Evolutionary conservation across 129 eudicot species (phyloP).

Genomic region (Centaurea solstitialis): DNA sequence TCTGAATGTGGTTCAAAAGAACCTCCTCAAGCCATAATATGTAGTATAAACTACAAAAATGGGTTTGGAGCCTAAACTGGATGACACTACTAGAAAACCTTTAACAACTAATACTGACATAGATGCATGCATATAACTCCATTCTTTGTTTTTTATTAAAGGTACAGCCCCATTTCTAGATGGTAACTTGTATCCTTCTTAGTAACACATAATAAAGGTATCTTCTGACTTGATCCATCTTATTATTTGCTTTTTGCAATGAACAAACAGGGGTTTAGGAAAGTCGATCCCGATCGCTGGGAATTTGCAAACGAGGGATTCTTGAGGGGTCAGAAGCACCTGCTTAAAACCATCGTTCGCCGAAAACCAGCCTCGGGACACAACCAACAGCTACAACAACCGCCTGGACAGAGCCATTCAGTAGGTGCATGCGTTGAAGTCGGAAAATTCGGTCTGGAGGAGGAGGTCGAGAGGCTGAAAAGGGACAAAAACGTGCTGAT

Average conservation of each 20-base stretch:
- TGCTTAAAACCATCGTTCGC: constrained; percentile 65
- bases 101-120: not conserved
- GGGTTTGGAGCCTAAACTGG: not conserved
- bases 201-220: not conserved
- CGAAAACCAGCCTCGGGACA: constrained; percentile 58
- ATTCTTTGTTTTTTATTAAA: too few species aligned
- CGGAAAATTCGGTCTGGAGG: constrained; percentile 44
- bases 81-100: not conserved
- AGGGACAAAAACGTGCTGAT: constrained; percentile 53
- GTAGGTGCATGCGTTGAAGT: constrained; percentile 45
- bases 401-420: constrained; percentile 41
- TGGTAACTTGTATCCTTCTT: not conserved
- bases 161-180: not conserved
- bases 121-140: not conserved
- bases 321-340: constrained; percentile 69
- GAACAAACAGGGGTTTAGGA: constrained; percentile 60
- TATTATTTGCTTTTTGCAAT: constrained; percentile 19
- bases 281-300: constrained; percentile 79
- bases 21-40: not conserved
- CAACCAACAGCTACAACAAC: constrained; percentile 49
- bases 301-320: constrained; percentile 89
- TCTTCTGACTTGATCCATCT: not conserved
- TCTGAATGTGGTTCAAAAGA: not conserved
- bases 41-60: not conserved
- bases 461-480: constrained; percentile 55